Base-by-base conservation (phyloP, 2,329 filamentous ascomycete species). In the Lachnum nothofagi region DNA sequence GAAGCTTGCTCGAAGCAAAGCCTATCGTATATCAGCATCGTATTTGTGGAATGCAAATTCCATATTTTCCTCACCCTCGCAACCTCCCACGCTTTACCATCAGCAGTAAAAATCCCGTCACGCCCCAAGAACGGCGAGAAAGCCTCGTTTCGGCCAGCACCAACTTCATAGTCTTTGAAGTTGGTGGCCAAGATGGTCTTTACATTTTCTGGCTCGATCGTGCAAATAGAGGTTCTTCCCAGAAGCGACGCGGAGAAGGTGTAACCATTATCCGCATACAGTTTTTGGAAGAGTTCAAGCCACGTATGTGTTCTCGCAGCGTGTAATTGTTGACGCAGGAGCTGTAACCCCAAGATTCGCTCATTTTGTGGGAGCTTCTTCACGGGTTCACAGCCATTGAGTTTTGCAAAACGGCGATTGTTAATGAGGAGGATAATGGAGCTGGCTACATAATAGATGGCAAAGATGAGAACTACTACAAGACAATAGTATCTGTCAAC, bases 1-100 rank as follows among this genome's bases (percentile, higher is more conserved):
- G 52, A 79, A 79, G 53, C 73, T 70, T 0, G 78, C 78, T 6
- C 76, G 68, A 23, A 82, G 67, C 58, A 78, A 61, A n/a, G 68
- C 40, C 23, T 41, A 19, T n/a, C n/a, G n/a, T n/a, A n/a, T n/a
- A n/a, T n/a, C n/a, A n/a, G n/a, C n/a, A n/a, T n/a, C n/a, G n/a
- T n/a, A n/a, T n/a, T n/a, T n/a, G n/a, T n/a, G n/a, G n/a, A n/a
- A n/a, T n/a, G n/a, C n/a, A n/a, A n/a, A n/a, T n/a, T n/a, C n/a
- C n/a, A n/a, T n/a, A n/a, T n/a, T n/a, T n/a, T 49, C 63, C 64
- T 39, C 63, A 49, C 27, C 17, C 63, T 19, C 57, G 61, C 37
- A 65, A 57, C 44, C 27, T 73, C 70, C 78, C 78, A 82, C n/a
- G 65, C 62, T 25, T 67, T 61, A 1, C 75, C 75, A 44, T 79